Base-by-base conservation (phyloP, 805 yeast genomes). In the Jamesozyma piceae region DNA sequence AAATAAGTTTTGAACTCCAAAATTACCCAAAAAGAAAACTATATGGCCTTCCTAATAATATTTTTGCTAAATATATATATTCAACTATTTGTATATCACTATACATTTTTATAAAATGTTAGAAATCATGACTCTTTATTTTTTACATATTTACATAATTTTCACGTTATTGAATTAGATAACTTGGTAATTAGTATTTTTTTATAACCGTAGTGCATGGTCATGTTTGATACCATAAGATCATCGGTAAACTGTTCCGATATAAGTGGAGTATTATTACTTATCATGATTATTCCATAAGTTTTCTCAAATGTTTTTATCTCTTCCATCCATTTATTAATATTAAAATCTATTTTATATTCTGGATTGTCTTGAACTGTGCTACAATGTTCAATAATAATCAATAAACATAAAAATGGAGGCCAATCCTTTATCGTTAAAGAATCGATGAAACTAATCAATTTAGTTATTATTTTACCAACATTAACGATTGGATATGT, bases 341-440 rank as follows among this genome's bases (percentile, higher is more conserved):
- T 20, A 2, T 38, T 18, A 8, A 17, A 6, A 18, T 34, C 19
- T 10, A 22, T 9, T 18, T 30, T 14, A 5, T 37, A 27, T 9
- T 38, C 31, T 5, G 41, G 31, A 18, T 43, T 38, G 3, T 15
- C 22, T 6, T n/a, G 19, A 19, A 10, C 3, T 14, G 20, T 11
- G 19, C 15, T 27, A 5, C 5, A 28, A 21, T 21, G 36, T 3
- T 31, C 38, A 3, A 39, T 19, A 14, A 51, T 33, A 18, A 33
- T 36, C 15, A 49, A 39, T n/a, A 58, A 36, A 29, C 57, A 56
- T 4, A 49, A 42, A 41, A 44, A 60, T 10, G 61, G 62, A 9
- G 62, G 57, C 57, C 55, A 55, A 11, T 54, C 54, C 2, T 43
- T 41, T 4, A 49, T 44, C 15, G 37, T 41, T 10, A 51, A 43